A percentile compares a stretch with the other conserved stretches of the same genome.
Evolutionary conservation across 2,329 filamentous ascomycete genomes (phyloP).

Genomic region (Orbilia javanica): DNA sequence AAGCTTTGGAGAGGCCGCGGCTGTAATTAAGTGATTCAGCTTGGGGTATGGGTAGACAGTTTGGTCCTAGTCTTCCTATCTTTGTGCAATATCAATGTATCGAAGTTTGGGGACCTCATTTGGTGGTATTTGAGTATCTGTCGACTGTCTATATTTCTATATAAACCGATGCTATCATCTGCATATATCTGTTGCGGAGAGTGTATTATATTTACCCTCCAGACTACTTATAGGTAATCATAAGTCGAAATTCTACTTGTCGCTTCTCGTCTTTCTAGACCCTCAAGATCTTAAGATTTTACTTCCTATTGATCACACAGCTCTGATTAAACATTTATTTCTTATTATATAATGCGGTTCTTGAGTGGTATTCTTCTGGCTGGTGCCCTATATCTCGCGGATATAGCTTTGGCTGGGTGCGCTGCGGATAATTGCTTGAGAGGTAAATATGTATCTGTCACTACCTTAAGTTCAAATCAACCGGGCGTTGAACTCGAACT

Average conservation of each 20-base stretch:
- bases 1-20: neutral
- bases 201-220: too few relatives aligned
- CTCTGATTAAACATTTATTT: too few relatives aligned
- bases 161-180: neutral
- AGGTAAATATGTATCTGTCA: neutral
- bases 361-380: neutral
- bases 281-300: too few relatives aligned
- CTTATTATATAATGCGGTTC: neutral
- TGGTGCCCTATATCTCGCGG: neutral
- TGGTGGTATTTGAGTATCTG: neutral
- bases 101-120: neutral
- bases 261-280: too few relatives aligned
- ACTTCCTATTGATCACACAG: too few relatives aligned
- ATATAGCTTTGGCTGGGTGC: slow-evolving; percentile 1
- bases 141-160: neutral
- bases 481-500: neutral
- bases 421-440: slow-evolving; percentile 27
- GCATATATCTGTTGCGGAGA: too few relatives aligned
- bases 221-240: too few relatives aligned
- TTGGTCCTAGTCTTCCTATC: too few relatives aligned
- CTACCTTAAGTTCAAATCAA: too few relatives aligned
- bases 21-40: neutral
- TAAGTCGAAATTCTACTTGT: too few relatives aligned
- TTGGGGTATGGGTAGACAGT: too few relatives aligned
- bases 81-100: neutral